A percentile compares a stretch with the other conserved stretches of the same genome.
These are phyloP conservation scores for Stereocaulon alpinum DNA, from an alignment of 495 filamentous ascomycete genomes.

Conservation along the genomic window DNA sequence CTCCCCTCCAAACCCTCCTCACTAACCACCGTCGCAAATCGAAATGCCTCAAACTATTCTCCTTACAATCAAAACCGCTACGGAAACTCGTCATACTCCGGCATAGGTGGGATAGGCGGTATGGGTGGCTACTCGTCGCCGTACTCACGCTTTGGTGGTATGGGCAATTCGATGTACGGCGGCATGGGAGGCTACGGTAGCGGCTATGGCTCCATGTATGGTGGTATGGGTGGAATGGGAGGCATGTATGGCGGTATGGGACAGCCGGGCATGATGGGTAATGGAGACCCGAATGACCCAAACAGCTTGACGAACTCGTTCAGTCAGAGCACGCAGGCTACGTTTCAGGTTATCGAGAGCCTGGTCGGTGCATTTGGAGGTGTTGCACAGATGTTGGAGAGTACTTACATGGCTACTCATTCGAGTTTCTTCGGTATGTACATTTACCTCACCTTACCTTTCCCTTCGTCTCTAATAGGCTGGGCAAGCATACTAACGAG, in stretches of 20 bases:
- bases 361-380: conserved; percentile 97
- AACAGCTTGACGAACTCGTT: conserved; percentile 87
- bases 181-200: conserved; percentile 32
- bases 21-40: conserved; percentile 60
- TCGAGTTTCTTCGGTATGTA: conserved; percentile 92
- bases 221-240: conserved; percentile 52
- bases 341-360: conserved; percentile 97
- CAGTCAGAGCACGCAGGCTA: conserved; percentile 86
- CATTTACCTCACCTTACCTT: background rate
- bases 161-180: conserved; percentile 52
- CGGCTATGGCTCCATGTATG: conserved; percentile 36
- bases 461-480: conserved; percentile 1
- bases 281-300: conserved; percentile 74
- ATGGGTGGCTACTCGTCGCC: conserved; percentile 48
- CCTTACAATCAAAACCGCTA: conserved; percentile 44
- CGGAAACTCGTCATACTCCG: conserved; percentile 31
- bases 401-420: conserved; percentile 99
- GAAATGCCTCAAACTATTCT: conserved; percentile 73
- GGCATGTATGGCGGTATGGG: conserved; percentile 50
- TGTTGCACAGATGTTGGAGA: conserved; percentile 98
- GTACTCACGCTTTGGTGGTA: conserved; percentile 56
- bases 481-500: background rate
- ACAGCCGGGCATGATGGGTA: conserved; percentile 39
- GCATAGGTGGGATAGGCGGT: conserved; percentile 38
- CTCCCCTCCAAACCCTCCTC: conserved; percentile 71